phyloP scores from a whole-genome alignment of 1,284 basidiomycete genomes.

The Tilletia indica region DNA sequence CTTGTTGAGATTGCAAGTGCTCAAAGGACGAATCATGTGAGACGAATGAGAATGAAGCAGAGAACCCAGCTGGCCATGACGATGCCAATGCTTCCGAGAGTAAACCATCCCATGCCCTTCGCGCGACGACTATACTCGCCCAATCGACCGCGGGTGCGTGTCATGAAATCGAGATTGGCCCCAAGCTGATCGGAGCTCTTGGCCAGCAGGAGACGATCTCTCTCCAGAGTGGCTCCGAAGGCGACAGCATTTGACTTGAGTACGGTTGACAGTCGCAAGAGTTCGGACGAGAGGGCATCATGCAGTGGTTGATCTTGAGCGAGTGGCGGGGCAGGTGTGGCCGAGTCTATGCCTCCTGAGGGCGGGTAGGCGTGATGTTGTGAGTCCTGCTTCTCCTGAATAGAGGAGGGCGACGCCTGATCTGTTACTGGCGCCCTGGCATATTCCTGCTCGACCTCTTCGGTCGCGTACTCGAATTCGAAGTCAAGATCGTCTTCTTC shows the following conservation, averaged over 20 bases:
- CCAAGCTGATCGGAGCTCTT: constrained; percentile 38
- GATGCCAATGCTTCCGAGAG: constrained; percentile 40
- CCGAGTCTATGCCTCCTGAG: neutral
- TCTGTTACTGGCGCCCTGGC: neutral
- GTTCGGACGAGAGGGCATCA: constrained; percentile 50
- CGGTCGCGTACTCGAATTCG: neutral
- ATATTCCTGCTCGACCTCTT: neutral
- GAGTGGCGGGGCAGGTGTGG: constrained; percentile 5
- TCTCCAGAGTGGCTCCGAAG: constrained; percentile 50
- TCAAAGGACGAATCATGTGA: constrained; percentile 32
- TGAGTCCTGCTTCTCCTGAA: neutral
- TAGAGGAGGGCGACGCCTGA: too few species aligned
- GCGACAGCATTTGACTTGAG: constrained; percentile 48
- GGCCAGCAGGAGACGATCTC: constrained; percentile 50
- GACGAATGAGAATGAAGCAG: constrained; percentile 51
- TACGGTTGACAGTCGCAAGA: constrained; percentile 51
- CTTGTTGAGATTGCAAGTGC: too few species aligned
- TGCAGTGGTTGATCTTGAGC: constrained; percentile 40
- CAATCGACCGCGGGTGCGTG: constrained; percentile 48
- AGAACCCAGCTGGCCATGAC: constrained; percentile 51
- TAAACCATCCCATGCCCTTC: constrained; percentile 53
- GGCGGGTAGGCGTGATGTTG: neutral
- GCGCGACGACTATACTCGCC: constrained; percentile 50
- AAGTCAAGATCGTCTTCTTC: constrained; percentile 1
- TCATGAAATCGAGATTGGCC: constrained; percentile 52